These are phyloP conservation scores for Aeminium ludgeri DNA, from an alignment of 495 filamentous ascomycete species.

Conservation along the genomic window DNA sequence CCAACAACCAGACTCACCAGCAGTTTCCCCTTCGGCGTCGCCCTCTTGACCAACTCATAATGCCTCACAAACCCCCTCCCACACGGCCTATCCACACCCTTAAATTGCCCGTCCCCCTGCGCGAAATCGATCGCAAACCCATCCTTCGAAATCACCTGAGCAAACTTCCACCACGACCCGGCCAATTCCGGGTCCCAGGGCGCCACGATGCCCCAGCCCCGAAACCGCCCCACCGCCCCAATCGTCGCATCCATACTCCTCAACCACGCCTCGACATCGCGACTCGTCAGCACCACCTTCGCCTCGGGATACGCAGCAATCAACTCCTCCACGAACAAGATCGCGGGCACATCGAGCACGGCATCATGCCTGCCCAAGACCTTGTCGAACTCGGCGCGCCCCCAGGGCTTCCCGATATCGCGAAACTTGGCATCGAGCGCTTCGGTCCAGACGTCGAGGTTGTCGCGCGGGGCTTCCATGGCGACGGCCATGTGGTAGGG, in stretches of 20 bases:
- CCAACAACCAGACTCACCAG: too few species aligned
- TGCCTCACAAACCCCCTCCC: too few species aligned
- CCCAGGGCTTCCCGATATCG: neutral
- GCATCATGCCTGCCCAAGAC: constrained; percentile 10
- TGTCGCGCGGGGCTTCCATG: neutral
- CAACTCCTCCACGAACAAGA: constrained; percentile 10
- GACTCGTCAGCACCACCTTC: constrained; percentile 7
- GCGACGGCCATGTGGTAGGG: constrained; percentile 6
- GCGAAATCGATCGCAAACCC: neutral
- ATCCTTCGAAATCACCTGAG: neutral
- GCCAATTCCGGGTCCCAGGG: neutral
- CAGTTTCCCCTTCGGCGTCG: too few species aligned
- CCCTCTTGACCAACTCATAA: too few species aligned
- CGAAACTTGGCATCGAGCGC: constrained; percentile 8
- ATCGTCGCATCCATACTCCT: neutral
- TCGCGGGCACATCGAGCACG: constrained; percentile 7
- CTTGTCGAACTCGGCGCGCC: constrained; percentile 6
- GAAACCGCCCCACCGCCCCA: neutral
- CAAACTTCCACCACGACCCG: neutral
- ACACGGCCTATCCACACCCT: too few species aligned
- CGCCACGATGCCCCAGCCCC: neutral
- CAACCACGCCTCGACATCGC: constrained; percentile 8
- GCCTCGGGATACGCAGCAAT: constrained; percentile 10
- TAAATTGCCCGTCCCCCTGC: too few species aligned
- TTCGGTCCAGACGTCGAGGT: constrained; percentile 4